These are phyloP conservation scores for Cercis canadensis DNA, from an alignment of 306 rosid genomes.

Conservation along the genomic window DNA sequence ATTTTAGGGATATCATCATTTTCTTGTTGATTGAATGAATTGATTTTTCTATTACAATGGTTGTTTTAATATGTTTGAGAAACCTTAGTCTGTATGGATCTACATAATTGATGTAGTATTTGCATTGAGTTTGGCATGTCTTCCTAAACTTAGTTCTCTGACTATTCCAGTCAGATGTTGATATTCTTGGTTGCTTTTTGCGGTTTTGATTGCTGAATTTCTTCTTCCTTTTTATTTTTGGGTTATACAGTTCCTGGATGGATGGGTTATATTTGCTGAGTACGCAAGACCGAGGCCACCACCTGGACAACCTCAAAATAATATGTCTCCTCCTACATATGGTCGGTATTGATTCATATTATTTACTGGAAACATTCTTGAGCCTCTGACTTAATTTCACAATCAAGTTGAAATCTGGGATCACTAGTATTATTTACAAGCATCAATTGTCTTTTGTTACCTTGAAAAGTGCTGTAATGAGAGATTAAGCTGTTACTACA, in stretches of 20 bases:
- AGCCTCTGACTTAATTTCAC: slow-evolving; percentile 30
- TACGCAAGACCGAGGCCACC: slow-evolving; percentile 89
- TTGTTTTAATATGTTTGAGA: slow-evolving; percentile 1
- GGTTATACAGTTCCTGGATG: slow-evolving; percentile 78
- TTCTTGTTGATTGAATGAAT: slow-evolving; percentile 9
- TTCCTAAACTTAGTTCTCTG: neutral
- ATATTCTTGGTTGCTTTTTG: neutral
- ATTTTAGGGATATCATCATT: slow-evolving; percentile 1
- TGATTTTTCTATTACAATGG: neutral
- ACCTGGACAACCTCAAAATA: slow-evolving; percentile 42
- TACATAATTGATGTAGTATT: neutral
- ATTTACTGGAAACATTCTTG: slow-evolving; percentile 31
- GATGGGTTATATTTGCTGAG: slow-evolving; percentile 99
- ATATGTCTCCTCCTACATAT: slow-evolving; percentile 38
- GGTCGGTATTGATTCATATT: slow-evolving; percentile 50
- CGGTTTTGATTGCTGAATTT: slow-evolving; percentile 1
- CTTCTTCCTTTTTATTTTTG: slow-evolving; percentile 10
- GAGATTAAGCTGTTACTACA: slow-evolving; percentile 15
- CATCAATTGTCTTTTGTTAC: slow-evolving; percentile 25
- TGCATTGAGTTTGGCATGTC: neutral
- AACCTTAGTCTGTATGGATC: neutral
- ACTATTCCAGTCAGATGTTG: neutral
- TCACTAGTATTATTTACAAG: slow-evolving; percentile 23
- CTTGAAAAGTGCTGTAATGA: slow-evolving; percentile 19
- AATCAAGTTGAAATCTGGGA: slow-evolving; percentile 16